Base-by-base conservation (phyloP, 805 yeast species). In the Cyberlindnera xylosilytica region DNA sequence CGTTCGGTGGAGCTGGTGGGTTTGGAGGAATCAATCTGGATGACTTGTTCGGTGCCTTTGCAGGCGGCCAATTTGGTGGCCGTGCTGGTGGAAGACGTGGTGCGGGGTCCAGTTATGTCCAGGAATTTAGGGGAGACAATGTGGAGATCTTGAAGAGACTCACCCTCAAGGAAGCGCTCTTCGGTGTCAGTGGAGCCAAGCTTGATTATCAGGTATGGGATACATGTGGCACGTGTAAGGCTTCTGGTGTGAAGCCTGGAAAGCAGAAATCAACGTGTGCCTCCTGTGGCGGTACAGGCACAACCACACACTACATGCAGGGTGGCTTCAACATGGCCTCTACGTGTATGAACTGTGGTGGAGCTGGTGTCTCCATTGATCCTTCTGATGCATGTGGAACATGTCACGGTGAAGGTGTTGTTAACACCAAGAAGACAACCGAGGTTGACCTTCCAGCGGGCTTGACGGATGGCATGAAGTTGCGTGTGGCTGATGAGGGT, bases 311-410 rank as follows among this genome's bases (percentile, higher is more conserved):
- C 56, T 72, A 81, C 36, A 74, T 86, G 60, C 83, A 83, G 52
- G 97, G 95, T 4, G 98, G 98, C 0, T 93, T 91, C 76, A 97
- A 90, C 57, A 89, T 93, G 96, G 83, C 96, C 3, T 81, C 96
- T 0, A 88, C 97, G 11, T 93, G 99, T 74, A 73, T 73, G 38
- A 68, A 81, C 3, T 93, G 99, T 72, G 80, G 75, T 34, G 99
- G 99, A 31, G 69, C 86, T 6, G 99, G 99, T 41, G 93, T 88
- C 1, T 73, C 71, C 4, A 79, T 89, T 38, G 76, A 81, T 36
- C 70, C 74, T 16, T 66, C 70, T 12, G 89, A 88, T 58, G 79
- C 79, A 41, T 93, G 99, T 73, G 56, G 60, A 1, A 62, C 81
- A 1, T 93, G 99, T 67, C 90, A 82, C 51, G 97, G 98, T 39